A percentile compares a stretch with the other conserved stretches of the same genome.
These are phyloP conservation scores for Colletotrichum spaethianum DNA, from an alignment of 2,329 filamentous ascomycete genomes.

Conservation along the genomic window DNA sequence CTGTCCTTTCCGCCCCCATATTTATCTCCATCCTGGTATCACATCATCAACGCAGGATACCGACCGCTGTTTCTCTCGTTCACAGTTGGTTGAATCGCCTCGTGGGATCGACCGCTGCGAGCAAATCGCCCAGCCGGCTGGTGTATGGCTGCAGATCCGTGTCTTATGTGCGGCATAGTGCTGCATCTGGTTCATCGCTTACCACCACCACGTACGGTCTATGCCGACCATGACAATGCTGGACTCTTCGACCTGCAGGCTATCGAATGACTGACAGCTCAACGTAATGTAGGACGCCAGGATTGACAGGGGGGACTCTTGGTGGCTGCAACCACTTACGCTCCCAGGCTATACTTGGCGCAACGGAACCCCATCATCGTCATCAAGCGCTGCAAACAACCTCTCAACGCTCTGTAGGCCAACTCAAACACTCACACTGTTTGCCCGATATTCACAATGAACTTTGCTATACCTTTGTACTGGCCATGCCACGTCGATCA, in stretches of 20 bases:
- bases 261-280: conserved; percentile 27
- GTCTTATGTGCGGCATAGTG: conserved; percentile 12
- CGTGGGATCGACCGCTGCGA: conserved; percentile 13
- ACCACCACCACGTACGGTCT: background rate
- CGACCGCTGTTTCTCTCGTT: background rate
- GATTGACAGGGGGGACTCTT: conserved; percentile 18
- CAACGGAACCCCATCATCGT: background rate
- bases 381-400: background rate
- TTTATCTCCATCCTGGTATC: conserved; percentile 28
- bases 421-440: background rate
- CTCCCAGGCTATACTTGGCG: background rate
- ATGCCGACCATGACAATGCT: conserved; percentile 21
- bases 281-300: conserved; percentile 28
- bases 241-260: conserved; percentile 6
- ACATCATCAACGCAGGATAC: conserved; percentile 25
- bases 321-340: conserved; percentile 36
- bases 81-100: conserved; percentile 18
- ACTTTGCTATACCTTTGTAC: background rate
- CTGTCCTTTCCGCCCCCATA: background rate
- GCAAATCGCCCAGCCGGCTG: conserved; percentile 8
- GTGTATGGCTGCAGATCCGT: conserved; percentile 15
- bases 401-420: background rate
- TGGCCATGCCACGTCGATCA: background rate
- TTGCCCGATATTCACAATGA: background rate
- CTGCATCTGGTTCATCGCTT: conserved; percentile 22